Evolutionary conservation across 768 basidiomycete genomes (phyloP).

Genomic region (Cystobasidium ongulense): DNA sequence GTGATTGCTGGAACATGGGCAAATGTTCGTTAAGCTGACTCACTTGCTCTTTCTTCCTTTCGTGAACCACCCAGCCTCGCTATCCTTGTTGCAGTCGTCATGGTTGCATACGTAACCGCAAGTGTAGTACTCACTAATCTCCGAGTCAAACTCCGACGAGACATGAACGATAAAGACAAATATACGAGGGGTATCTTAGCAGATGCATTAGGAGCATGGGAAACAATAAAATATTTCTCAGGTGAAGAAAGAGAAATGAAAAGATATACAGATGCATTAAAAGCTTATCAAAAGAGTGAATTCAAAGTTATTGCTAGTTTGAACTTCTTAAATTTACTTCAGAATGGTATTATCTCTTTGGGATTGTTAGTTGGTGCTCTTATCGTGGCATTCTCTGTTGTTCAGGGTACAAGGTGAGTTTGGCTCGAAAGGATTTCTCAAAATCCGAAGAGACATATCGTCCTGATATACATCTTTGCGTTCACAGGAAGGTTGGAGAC

Average conservation of each 20-base stretch:
- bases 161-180: constrained; percentile 72
- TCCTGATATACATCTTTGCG: constrained; percentile 17
- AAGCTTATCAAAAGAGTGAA: constrained; percentile 65
- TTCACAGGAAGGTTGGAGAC: neutral
- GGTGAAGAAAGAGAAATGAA: constrained; percentile 70
- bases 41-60: neutral
- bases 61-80: constrained; percentile 46
- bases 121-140: constrained; percentile 42
- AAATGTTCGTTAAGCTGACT: no score
- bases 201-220: constrained; percentile 59
- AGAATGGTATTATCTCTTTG: constrained; percentile 70
- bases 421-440: constrained; percentile 52
- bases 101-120: constrained; percentile 47
- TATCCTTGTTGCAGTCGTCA: constrained; percentile 42
- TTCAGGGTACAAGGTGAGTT: constrained; percentile 49
- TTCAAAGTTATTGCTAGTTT: constrained; percentile 52
- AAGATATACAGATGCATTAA: constrained; percentile 63
- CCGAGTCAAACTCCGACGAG: constrained; percentile 44
- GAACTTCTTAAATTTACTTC: constrained; percentile 66
- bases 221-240: constrained; percentile 80
- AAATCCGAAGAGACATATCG: constrained; percentile 49
- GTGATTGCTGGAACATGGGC: no score
- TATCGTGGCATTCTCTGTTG: constrained; percentile 66
- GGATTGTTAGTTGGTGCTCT: constrained; percentile 74
- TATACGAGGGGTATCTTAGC: constrained; percentile 73